Conservation (phyloP, 345 rosid species). For the Eucalyptus globulus region DNA sequence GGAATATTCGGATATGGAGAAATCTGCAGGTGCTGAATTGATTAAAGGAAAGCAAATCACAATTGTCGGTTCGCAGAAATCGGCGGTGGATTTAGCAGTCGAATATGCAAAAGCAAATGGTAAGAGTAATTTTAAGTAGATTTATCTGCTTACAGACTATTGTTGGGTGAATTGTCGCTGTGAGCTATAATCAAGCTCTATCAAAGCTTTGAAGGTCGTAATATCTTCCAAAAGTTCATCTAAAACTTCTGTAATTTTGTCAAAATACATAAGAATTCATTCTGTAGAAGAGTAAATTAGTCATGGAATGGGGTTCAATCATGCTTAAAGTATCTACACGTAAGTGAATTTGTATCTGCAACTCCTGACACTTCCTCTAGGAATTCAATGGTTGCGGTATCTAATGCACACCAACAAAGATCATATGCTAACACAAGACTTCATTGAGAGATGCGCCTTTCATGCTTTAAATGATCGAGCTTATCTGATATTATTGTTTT, state of each 20-base stretch:
- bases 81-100: slow-evolving; percentile 15
- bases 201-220: not conserved
- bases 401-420: not conserved
- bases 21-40: not conserved
- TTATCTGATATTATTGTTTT: not conserved
- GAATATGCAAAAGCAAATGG: slow-evolving; percentile 19
- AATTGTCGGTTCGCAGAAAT: slow-evolving; percentile 8
- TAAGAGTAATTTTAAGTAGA: not conserved
- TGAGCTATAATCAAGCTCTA: not conserved
- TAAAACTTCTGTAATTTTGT: not conserved
- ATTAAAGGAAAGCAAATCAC: slow-evolving; percentile 10
- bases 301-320: not conserved
- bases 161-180: not conserved
- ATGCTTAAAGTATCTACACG: not conserved
- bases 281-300: not conserved
- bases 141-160: not conserved
- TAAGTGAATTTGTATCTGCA: not conserved
- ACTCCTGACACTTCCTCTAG: not conserved
- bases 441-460: not conserved
- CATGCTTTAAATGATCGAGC: not conserved
- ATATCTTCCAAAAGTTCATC: not conserved
- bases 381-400: not conserved
- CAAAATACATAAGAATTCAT: not conserved
- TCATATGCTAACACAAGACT: not conserved
- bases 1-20: slow-evolving; percentile 9